These are phyloP conservation scores for Amanita muscaria DNA, from an alignment of 768 basidiomycete species.

Conservation along the genomic window DNA sequence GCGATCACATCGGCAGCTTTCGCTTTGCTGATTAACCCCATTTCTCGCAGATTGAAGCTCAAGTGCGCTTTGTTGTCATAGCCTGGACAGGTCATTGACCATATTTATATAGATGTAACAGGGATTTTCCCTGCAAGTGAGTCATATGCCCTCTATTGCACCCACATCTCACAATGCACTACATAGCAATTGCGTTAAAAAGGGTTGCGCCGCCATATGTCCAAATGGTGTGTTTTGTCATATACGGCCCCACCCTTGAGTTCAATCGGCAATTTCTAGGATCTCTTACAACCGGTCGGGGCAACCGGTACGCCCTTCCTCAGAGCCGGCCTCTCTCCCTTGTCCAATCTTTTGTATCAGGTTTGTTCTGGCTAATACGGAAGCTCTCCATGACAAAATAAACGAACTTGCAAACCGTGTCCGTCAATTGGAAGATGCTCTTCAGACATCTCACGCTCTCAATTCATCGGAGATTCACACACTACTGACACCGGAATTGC, in stretches of 20 bases:
- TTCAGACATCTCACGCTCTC: constrained; percentile 40
- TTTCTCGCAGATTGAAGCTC: constrained; percentile 46
- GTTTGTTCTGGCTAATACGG: constrained; percentile 66
- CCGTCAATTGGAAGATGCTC: constrained; percentile 60
- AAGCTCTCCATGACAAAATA: constrained; percentile 63
- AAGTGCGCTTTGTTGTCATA: constrained; percentile 34
- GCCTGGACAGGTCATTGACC: constrained; percentile 7
- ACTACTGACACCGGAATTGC: constrained; percentile 50
- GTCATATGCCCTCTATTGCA: constrained; percentile 10
- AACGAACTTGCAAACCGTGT: constrained; percentile 50
- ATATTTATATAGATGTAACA: constrained; percentile 38
- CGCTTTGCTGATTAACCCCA: constrained; percentile 5
- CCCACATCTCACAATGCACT: not conserved
- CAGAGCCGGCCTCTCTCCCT: constrained; percentile 1
- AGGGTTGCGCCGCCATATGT: constrained; percentile 54
- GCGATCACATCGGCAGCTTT: constrained; percentile 9
- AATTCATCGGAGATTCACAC: constrained; percentile 46
- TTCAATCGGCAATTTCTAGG: constrained; percentile 28
- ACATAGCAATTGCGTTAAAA: constrained; percentile 46
- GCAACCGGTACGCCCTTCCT: constrained; percentile 42
- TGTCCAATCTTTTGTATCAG: constrained; percentile 21
- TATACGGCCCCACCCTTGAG: constrained; percentile 10
- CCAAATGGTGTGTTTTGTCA: constrained; percentile 40
- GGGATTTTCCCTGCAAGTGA: constrained; percentile 60
- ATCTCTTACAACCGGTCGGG: constrained; percentile 65